Conservation (phyloP, 345 rosid genomes). For the rapeseed (Brassica napus) region DNA sequence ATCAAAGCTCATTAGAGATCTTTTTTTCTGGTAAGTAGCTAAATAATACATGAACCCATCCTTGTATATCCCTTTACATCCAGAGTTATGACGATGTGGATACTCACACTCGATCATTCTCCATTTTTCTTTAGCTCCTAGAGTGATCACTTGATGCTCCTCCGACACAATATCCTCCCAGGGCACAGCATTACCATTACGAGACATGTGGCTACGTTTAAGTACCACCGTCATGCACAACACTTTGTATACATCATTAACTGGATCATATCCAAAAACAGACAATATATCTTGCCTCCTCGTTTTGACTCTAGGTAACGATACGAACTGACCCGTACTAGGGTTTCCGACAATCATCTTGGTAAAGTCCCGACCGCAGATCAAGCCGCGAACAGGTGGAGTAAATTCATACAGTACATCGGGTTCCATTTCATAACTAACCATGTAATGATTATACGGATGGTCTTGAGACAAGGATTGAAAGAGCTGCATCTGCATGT, state of each 20-base stretch:
- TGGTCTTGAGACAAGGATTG: not conserved
- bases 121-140: not conserved
- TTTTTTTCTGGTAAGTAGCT: too few relatives aligned
- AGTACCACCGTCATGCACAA: not conserved
- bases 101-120: not conserved
- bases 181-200: too few relatives aligned
- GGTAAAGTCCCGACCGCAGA: not conserved
- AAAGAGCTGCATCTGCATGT: not conserved
- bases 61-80: too few relatives aligned
- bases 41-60: too few relatives aligned
- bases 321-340: not conserved
- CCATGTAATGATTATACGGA: not conserved
- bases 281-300: not conserved
- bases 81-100: not conserved
- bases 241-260: not conserved
- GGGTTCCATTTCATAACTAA: too few relatives aligned
- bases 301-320: not conserved
- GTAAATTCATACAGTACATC: not conserved
- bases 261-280: conserved; percentile 12
- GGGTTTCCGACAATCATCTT: not conserved
- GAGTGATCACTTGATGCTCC: not conserved
- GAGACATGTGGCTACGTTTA: not conserved
- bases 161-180: not conserved
- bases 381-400: conserved; percentile 3
- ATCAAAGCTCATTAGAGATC: too few relatives aligned